Evolutionary conservation across 306 rosid species (phyloP).

Genomic region (Trifolium fragiferum): DNA sequence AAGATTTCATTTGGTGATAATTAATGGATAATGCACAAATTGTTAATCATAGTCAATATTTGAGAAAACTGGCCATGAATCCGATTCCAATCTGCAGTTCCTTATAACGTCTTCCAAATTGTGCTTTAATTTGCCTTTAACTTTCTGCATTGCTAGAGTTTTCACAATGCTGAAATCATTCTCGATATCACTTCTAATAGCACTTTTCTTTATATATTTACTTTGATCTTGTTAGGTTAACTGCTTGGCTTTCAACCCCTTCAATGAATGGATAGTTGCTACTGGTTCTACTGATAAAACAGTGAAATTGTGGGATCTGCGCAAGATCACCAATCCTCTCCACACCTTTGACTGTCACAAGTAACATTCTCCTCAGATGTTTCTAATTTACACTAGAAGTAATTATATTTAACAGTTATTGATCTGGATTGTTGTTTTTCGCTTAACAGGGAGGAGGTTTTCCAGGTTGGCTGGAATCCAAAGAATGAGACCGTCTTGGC

Average conservation of each 20-base stretch:
- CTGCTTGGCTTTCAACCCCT: conserved; percentile 98
- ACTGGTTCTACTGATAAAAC: conserved; percentile 99
- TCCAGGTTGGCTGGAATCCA: conserved; percentile 99
- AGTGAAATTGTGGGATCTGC: conserved; percentile 91
- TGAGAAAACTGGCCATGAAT: conserved; percentile 6
- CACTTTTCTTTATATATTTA: not conserved
- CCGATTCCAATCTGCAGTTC: conserved; percentile 2
- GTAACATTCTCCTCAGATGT: conserved; percentile 54
- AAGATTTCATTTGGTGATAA: conserved; percentile 5
- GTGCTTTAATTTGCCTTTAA: conserved; percentile 25
- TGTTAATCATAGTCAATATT: not conserved
- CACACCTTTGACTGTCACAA: conserved; percentile 95
- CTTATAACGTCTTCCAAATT: conserved; percentile 25
- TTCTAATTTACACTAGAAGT: conserved; percentile 24
- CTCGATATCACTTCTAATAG: conserved; percentile 25
- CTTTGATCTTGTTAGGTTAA: conserved; percentile 64
- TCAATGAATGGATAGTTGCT: conserved; percentile 97
- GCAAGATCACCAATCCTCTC: conserved; percentile 74
- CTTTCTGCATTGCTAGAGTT: conserved; percentile 7
- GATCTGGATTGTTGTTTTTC: conserved; percentile 34
- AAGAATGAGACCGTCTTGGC: conserved; percentile 96
- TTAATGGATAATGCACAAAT: conserved; percentile 23
- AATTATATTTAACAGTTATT: conserved; percentile 16
- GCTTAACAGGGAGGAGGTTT: conserved; percentile 87
- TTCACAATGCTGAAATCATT: conserved; percentile 2